Evolutionary conservation across 106 monocot genomes (phyloP), one percentile per base, ranked within the genome.

Genomic region (Phalaenopsis equestris): DNA sequence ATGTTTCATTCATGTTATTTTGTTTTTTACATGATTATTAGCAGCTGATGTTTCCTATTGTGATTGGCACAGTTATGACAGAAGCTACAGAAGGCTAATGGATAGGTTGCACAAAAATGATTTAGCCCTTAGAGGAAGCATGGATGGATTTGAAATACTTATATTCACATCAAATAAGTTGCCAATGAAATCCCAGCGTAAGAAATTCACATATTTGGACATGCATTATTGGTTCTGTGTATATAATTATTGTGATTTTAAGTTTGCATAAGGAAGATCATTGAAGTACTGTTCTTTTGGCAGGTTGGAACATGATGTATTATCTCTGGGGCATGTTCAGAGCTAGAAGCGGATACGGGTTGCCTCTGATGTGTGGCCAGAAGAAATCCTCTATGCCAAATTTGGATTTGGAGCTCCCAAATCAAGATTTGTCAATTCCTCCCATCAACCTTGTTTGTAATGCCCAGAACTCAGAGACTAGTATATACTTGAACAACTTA

Each of bases 231-330:
- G 68, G 6, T 45, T 3, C n/a, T 42, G 45, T 15, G 21, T 75
- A 19, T 30, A 16, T 3, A 17, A 77, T 19, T 8, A 47, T 48
- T 39, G 23, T 70, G 6, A 30, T 38, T 70, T 70, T 41, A 21
- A 6, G 5, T 39, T 38, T 38, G 1, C 12, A 1, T 39, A 15
- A 16, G 23, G 74, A 3, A 72, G 36, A 15, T 36, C 36, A 39
- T 8, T 46, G 3, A 42, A 36, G 64, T 24, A 14, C 9, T n/a
- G 16, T 21, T 55, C 80, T 17, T 83, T 85, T 3, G 43, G 42
- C 86, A 95, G 95, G 89, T 78, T 95, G 95, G 95, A 95, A 95
- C 78, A 84, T 73, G 24, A 82, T 95, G 67, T 82, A 87, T 78
- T 95, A 86, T 49, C 87, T 95, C 47, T 95, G 95, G 95, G 92